Percentiles rank a stretch among this genome's conserved stretches.
Conservation (phyloP, 2,329 filamentous ascomycete species). For the Mariannaea elegans region DNA sequence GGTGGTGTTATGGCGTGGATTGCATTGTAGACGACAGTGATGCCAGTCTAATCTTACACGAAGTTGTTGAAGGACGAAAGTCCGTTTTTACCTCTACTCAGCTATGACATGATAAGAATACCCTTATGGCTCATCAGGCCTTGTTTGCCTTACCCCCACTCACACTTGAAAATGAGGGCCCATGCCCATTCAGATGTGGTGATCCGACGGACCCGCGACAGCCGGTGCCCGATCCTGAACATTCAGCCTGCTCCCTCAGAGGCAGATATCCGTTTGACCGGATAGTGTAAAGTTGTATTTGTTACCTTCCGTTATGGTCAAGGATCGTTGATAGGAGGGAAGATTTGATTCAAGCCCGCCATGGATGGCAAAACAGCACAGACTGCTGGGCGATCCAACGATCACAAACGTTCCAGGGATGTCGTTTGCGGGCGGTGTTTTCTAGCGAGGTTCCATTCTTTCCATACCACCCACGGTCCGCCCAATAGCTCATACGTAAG, state of each 20-base stretch:
- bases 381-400: slow-evolving; percentile 15
- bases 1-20: slow-evolving; percentile 11
- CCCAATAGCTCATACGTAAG: slow-evolving; percentile 12
- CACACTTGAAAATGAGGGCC: slow-evolving; percentile 20
- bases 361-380: slow-evolving; percentile 16
- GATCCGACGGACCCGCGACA: slow-evolving; percentile 38
- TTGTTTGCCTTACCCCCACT: slow-evolving; percentile 23
- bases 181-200: slow-evolving; percentile 14
- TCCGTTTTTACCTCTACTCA: background rate
- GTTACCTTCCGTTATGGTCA: background rate
- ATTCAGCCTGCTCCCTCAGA: background rate
- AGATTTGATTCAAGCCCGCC: slow-evolving; percentile 1
- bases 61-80: slow-evolving; percentile 13
- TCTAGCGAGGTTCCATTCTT: slow-evolving; percentile 25
- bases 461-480: slow-evolving; percentile 11
- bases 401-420: slow-evolving; percentile 4
- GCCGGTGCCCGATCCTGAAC: slow-evolving; percentile 13
- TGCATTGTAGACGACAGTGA: slow-evolving; percentile 34
- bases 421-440: slow-evolving; percentile 14
- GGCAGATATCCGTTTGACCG: slow-evolving; percentile 20
- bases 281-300: background rate
- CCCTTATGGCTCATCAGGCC: slow-evolving; percentile 6
- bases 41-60: slow-evolving; percentile 21
- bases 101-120: background rate
- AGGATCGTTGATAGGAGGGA: slow-evolving; percentile 1